Evolutionary conservation across 345 rosid species (phyloP).

Genomic region (Salix caprea): DNA sequence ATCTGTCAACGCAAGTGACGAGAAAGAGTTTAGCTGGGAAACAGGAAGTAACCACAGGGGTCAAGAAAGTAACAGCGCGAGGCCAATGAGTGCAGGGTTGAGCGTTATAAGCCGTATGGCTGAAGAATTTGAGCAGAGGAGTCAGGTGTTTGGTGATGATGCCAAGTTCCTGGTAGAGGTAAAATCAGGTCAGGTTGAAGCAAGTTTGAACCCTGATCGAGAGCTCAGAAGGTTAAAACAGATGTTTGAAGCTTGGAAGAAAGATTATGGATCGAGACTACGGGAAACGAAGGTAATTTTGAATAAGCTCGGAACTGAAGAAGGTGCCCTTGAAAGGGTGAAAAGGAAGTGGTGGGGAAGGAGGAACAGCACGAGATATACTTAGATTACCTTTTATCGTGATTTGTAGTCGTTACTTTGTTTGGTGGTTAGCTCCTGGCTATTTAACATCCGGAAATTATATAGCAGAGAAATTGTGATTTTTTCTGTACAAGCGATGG

Average conservation of each 20-base stretch:
- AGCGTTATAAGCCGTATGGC: slow-evolving; percentile 83
- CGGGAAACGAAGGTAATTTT: slow-evolving; percentile 81
- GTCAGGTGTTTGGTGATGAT: slow-evolving; percentile 90
- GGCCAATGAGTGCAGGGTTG: slow-evolving; percentile 82
- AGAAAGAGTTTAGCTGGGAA: slow-evolving; percentile 62
- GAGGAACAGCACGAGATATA: slow-evolving; percentile 76
- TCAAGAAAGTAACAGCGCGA: slow-evolving; percentile 62
- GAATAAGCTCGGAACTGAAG: slow-evolving; percentile 81
- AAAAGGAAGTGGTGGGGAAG: slow-evolving; percentile 99
- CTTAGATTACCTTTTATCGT: slow-evolving; percentile 14
- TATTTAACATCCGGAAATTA: background rate
- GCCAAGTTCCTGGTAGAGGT: slow-evolving; percentile 97
- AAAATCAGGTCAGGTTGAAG: slow-evolving; percentile 92
- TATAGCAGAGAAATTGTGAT: background rate
- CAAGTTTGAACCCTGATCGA: slow-evolving; percentile 81
- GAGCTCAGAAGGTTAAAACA: slow-evolving; percentile 87
- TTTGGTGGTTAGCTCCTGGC: slow-evolving; percentile 6
- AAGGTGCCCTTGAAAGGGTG: slow-evolving; percentile 57
- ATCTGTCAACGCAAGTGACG: slow-evolving; percentile 77
- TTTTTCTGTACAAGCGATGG: background rate
- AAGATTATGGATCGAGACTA: slow-evolving; percentile 75
- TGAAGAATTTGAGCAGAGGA: slow-evolving; percentile 95
- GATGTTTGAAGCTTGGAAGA: slow-evolving; percentile 98
- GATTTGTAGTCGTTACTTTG: background rate
- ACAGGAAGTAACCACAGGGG: slow-evolving; percentile 52